Conservation (phyloP, 1,139 yeast genomes). For the Suhomyces panamericanus region DNA sequence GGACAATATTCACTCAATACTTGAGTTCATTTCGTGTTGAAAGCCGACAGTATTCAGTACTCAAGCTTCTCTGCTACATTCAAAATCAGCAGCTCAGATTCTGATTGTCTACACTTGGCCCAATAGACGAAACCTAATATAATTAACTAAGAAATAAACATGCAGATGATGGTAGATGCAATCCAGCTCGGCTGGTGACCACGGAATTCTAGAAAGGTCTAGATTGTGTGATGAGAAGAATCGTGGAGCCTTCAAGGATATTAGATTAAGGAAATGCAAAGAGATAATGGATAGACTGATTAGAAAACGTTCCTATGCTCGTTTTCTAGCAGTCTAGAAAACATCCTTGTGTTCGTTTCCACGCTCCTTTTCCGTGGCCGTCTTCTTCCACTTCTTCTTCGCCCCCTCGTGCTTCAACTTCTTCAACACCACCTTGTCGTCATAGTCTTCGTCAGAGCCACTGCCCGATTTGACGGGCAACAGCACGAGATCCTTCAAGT, state of each 20-base stretch:
- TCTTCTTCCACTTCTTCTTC: conserved; percentile 15
- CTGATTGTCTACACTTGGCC: background rate
- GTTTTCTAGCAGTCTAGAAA: background rate
- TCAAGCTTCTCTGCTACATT: background rate
- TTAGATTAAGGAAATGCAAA: too few species aligned
- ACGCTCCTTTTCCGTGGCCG: conserved; percentile 1
- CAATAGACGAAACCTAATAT: conserved; percentile 1
- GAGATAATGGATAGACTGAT: too few species aligned
- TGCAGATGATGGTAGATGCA: conserved; percentile 4
- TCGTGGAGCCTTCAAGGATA: too few species aligned
- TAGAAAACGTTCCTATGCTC: too few species aligned
- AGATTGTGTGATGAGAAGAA: too few species aligned
- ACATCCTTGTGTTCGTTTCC: conserved; percentile 1
- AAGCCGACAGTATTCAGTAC: too few species aligned
- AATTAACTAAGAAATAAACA: conserved; percentile 2
- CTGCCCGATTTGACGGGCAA: conserved; percentile 12
- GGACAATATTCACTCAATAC: too few species aligned
- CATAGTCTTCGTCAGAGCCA: conserved; percentile 11
- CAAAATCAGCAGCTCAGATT: too few species aligned
- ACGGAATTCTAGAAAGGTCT: background rate
- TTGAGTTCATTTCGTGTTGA: too few species aligned
- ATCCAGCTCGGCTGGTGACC: conserved; percentile 7
- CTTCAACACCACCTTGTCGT: conserved; percentile 8
- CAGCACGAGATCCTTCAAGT: conserved; percentile 3
- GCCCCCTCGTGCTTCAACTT: conserved; percentile 10